phyloP scores from a whole-genome alignment of 805 yeast species.

The Ogataea paradorogensis region DNA sequence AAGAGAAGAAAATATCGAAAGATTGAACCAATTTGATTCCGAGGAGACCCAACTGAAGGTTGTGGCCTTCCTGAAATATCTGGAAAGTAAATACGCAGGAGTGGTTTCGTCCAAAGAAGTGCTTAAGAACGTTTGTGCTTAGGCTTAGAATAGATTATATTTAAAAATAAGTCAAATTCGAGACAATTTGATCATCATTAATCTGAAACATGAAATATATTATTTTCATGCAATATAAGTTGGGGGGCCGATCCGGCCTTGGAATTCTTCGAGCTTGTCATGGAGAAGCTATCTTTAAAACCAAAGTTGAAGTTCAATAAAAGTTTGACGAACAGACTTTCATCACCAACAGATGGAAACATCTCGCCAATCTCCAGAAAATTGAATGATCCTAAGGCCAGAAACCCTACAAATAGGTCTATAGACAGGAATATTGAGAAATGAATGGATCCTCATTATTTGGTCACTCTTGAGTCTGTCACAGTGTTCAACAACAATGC shows the following conservation, averaged over 20 bases:
- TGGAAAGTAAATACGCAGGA: constrained; percentile 64
- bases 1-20: constrained; percentile 77
- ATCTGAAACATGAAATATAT: constrained; percentile 1
- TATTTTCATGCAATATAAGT: constrained; percentile 1
- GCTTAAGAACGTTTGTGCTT: constrained; percentile 42
- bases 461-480: constrained; percentile 62
- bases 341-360: constrained; percentile 45
- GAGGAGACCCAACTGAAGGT: constrained; percentile 65
- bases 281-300: constrained; percentile 2
- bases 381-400: constrained; percentile 38
- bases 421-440: constrained; percentile 12
- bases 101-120: constrained; percentile 52
- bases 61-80: constrained; percentile 65
- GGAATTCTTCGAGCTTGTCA: background rate
- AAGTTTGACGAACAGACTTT: constrained; percentile 1
- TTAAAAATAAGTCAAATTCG: constrained; percentile 5
- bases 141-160: constrained; percentile 1
- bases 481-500: constrained; percentile 87
- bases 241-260: constrained; percentile 1
- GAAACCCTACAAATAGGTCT: constrained; percentile 6
- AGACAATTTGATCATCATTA: background rate
- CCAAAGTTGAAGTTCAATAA: constrained; percentile 3
- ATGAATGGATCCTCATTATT: constrained; percentile 16
- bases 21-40: constrained; percentile 72
- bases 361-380: constrained; percentile 60